Base-by-base conservation (phyloP, 352 stramenopile genomes). In the Globisporangium barbulae region DNA sequence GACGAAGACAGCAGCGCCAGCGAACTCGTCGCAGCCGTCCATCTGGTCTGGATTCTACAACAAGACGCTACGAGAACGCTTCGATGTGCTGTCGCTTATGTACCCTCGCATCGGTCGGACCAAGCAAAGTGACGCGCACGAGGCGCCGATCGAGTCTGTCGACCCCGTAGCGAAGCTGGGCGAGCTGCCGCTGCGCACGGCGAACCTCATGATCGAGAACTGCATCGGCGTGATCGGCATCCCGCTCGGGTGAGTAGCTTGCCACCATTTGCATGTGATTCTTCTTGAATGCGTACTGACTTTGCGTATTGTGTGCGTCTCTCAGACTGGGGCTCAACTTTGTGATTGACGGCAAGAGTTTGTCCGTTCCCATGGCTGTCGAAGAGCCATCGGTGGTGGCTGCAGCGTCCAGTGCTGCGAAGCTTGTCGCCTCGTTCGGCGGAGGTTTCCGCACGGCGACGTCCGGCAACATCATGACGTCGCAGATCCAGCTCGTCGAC, bases 131-230 rank as follows among this genome's bases (percentile, higher is more conserved):
- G 66, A 74, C 8, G n/a, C 56, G 2, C 31, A 47, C 2, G 61
- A 71, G 0, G 25, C 39, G 8, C 12, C 48, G 4, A 50, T 53
- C 9, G 71, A 79, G n/a, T 50, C 65, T 13, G 39, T 60, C 3
- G 75, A 84, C 12, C 58, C 73, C 7, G 61, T 78, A 7, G 70
- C 73, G 12, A 85, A 83, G 60, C 69, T 92, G 17, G 85, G 85
- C 19, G 81, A 93, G 42, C 72, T 96, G 57, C 79, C 84, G 17
- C 70, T 92, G 64, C 82, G 81, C 35, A 90, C 78, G 2, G 88
- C 88, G 59, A 93, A 96, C 63, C 71, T 91, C 57, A 96, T 96
- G 85, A 94, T 96, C 59, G 88, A 96, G 67, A 96, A 96, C 73
- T 94, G 86, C 68, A 90, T 96, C 56, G 88, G 88, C 50, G 85